Percentiles rank a stretch among this genome's conserved stretches.
Evolutionary conservation across 2,329 filamentous ascomycete species (phyloP).

Genomic region (Ciborinia camelliae): DNA sequence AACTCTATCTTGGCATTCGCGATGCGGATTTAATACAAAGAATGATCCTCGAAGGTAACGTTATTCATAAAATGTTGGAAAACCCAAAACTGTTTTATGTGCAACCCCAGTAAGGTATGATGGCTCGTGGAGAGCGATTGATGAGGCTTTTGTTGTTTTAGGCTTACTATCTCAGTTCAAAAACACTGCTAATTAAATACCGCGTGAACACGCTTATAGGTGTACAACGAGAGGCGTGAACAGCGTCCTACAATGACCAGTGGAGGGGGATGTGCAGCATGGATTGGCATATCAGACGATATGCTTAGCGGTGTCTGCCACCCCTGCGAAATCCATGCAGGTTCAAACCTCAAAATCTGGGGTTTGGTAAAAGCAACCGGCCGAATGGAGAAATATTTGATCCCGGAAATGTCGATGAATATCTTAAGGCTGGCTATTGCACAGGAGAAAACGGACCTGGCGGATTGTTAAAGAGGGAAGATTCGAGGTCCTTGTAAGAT

Average conservation of each 20-base stretch:
- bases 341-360: slow-evolving; percentile 32
- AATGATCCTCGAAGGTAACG: neutral
- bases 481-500: slow-evolving; percentile 3
- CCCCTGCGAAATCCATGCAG: slow-evolving; percentile 34
- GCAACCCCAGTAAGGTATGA: slow-evolving; percentile 18
- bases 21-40: neutral
- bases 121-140: slow-evolving; percentile 11
- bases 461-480: neutral
- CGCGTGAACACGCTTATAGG: slow-evolving; percentile 23
- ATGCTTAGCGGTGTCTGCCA: slow-evolving; percentile 24
- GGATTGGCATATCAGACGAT: slow-evolving; percentile 34
- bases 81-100: slow-evolving; percentile 13
- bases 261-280: slow-evolving; percentile 4
- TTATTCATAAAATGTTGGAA: neutral
- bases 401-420: neutral
- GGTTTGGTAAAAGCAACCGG: slow-evolving; percentile 34
- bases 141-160: slow-evolving; percentile 22
- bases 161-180: slow-evolving; percentile 25
- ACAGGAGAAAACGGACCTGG: neutral
- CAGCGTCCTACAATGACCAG: slow-evolving; percentile 1
- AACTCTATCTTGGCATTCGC: neutral
- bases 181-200: slow-evolving; percentile 28
- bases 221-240: neutral
- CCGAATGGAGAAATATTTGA: slow-evolving; percentile 14
- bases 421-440: neutral